Evolutionary conservation across 2,329 filamentous ascomycete species (phyloP).

Genomic region (Arthrinium phaeospermum): DNA sequence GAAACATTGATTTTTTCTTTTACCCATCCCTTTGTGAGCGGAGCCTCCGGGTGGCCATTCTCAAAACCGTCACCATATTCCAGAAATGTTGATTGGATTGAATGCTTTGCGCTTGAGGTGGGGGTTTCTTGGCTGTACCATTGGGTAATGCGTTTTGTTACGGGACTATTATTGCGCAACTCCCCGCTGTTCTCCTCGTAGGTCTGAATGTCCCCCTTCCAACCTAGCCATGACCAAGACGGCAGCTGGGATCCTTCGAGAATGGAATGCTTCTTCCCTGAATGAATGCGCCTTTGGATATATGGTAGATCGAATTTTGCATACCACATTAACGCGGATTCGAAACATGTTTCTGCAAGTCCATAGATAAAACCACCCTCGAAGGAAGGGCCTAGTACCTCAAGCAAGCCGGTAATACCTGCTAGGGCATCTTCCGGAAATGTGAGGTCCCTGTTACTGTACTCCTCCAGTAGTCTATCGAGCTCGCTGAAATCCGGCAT

Average conservation of each 20-base stretch:
- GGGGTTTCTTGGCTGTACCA: slow-evolving; percentile 5
- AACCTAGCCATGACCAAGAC: slow-evolving; percentile 18
- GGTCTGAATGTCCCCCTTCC: not conserved
- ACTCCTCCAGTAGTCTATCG: not conserved
- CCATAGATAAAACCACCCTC: slow-evolving; percentile 1
- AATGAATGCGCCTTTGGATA: not conserved
- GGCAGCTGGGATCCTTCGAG: not conserved
- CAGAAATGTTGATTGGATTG: not conserved
- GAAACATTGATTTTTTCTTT: not conserved
- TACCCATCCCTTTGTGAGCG: not conserved
- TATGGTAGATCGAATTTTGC: not conserved
- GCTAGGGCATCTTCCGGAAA: slow-evolving; percentile 19
- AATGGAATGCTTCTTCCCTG: not conserved
- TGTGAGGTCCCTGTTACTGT: not conserved
- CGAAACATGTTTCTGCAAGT: slow-evolving; percentile 8
- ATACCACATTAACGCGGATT: slow-evolving; percentile 3
- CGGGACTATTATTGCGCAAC: not conserved
- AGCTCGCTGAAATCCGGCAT: not conserved
- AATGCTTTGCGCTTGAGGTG: not conserved
- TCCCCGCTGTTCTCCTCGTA: not conserved
- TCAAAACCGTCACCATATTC: not conserved
- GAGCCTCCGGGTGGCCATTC: not conserved
- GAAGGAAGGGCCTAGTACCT: not conserved
- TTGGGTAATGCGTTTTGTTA: slow-evolving; percentile 14
- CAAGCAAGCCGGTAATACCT: not conserved